Conservation (phyloP, 2,329 filamentous ascomycete species). For the Fusarium nurragi region DNA sequence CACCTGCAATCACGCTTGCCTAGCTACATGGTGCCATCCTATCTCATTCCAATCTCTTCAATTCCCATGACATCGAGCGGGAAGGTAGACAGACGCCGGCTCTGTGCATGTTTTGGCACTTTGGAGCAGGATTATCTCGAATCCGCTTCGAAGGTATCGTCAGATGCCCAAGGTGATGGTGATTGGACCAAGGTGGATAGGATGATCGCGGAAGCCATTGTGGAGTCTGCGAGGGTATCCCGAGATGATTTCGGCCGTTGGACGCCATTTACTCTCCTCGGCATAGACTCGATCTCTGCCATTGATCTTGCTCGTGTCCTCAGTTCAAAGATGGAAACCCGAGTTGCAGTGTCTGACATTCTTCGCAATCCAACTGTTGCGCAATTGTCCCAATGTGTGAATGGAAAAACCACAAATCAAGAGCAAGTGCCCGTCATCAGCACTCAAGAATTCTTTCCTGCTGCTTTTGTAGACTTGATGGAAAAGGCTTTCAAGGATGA, state of each 20-base stretch:
- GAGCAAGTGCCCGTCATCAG: background rate
- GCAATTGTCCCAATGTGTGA: conserved; percentile 59
- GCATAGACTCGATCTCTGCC: conserved; percentile 84
- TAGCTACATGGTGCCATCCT: conserved; percentile 81
- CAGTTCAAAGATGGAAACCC: conserved; percentile 53
- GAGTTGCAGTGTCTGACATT: conserved; percentile 73
- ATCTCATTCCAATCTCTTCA: conserved; percentile 73
- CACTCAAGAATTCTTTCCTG: conserved; percentile 40
- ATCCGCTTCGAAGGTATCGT: conserved; percentile 37
- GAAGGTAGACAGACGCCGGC: conserved; percentile 71
- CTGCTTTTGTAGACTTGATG: conserved; percentile 42
- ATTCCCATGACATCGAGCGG: conserved; percentile 79
- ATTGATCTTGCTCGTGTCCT: conserved; percentile 74
- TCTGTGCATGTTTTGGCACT: conserved; percentile 59
- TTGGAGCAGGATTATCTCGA: conserved; percentile 60
- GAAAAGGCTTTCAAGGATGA: conserved; percentile 46
- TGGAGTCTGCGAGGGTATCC: conserved; percentile 58
- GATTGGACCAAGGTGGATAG: conserved; percentile 66
- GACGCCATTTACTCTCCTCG: conserved; percentile 80
- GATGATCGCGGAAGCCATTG: conserved; percentile 64
- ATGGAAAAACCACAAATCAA: background rate
- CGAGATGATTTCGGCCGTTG: conserved; percentile 63
- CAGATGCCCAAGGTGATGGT: conserved; percentile 45
- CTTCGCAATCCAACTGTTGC: conserved; percentile 74
- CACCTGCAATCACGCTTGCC: conserved; percentile 67